Evolutionary conservation across 2,329 filamentous ascomycete species (phyloP).

Genomic region (Graphiopsis chlorocephala): DNA sequence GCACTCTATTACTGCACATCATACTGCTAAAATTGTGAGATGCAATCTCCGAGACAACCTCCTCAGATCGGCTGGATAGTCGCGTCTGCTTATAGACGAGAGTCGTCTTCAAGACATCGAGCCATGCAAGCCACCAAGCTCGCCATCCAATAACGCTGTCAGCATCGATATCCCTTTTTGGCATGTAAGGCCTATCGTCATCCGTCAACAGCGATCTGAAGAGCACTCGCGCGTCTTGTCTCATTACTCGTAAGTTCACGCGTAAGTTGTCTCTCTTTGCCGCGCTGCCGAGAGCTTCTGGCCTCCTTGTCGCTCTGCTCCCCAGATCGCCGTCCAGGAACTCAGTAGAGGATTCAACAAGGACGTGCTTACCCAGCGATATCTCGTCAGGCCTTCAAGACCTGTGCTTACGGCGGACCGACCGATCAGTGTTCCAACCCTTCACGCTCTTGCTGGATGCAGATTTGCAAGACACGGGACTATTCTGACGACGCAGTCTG

Average conservation of each 20-base stretch:
- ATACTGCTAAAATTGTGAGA: background rate
- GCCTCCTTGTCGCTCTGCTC: background rate
- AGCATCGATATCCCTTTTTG: background rate
- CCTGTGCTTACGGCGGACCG: background rate
- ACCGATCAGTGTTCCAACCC: background rate
- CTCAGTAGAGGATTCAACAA: background rate
- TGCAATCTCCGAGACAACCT: background rate
- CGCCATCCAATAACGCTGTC: background rate
- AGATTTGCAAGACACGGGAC: background rate
- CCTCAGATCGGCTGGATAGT: background rate
- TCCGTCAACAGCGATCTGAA: background rate
- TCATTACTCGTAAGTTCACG: background rate
- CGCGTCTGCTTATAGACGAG: background rate
- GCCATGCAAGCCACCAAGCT: constrained; percentile 2
- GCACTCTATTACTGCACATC: background rate
- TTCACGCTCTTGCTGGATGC: background rate
- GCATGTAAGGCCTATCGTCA: background rate
- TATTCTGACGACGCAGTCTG: background rate
- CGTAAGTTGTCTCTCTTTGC: background rate
- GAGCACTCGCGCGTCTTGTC: background rate
- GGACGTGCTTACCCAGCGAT: background rate
- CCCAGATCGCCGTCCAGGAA: background rate
- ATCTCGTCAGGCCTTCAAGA: background rate
- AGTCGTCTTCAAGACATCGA: background rate
- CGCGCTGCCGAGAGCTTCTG: background rate